Evolutionary conservation across 257 asterid genomes (phyloP), one percentile per base, ranked within the genome.

Genomic region (Lantana camara): DNA sequence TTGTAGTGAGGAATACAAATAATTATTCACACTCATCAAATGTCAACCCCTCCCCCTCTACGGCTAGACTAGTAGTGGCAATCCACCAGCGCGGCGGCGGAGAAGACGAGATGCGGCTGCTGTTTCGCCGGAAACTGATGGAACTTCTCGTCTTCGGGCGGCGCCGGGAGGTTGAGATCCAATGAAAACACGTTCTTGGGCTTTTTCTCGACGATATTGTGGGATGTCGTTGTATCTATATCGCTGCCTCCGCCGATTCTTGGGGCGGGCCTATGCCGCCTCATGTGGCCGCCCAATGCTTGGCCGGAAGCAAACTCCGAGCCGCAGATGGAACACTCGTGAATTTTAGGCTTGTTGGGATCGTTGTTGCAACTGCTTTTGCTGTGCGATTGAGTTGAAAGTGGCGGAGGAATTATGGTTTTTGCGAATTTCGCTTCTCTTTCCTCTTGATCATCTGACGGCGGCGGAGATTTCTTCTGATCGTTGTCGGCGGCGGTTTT

Each of bases 231-330:
- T 53, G 79, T 11, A 6, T 60, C 68, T 14, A 32, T 42, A 32
- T 21, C 51, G 47, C 34, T 49, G 40, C 58, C 64, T 32, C 49
- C 70, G 67, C 59, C 58, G 45, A 15, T 57, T 51, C 19, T 57
- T 0, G 54, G 60, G 2, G 82, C 69, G 8, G 82, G 60, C 63
- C 98, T 73, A 35, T 91, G 98, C 52, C 96, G 77, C 63, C 98
- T 76, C 98, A 91, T 91, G 56, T 91, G 98, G 20, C 98, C 98
- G 4, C 98, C 98, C 66, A 91, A 65, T 3, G 98, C 98, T 50
- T 91, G 98, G 0, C 98, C 98, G 34, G 95, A 85, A 1, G 78
- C 82, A 55, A 91, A 91, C 77, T 86, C 90, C 32, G 90, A 67
- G 16, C 97, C 97, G 55, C 96, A 91, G 8, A 91, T 78, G 20